Evolutionary conservation across 2,329 filamentous ascomycete genomes (phyloP).

Genomic region (Zymoseptoria brevis): DNA sequence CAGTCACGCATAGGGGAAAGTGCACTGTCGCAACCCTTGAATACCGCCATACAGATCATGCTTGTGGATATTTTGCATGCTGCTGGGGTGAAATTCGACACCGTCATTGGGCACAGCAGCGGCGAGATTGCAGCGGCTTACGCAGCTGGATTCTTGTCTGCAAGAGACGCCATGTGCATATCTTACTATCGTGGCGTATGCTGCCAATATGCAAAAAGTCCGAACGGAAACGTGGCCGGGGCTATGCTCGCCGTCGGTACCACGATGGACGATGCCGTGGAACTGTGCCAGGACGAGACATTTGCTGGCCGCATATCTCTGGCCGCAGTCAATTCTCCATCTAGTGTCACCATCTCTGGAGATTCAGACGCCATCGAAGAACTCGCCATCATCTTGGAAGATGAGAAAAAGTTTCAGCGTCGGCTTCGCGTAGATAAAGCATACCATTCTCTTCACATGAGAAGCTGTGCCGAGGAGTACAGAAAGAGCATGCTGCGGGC

Average conservation of each 20-base stretch:
- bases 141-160: constrained; percentile 19
- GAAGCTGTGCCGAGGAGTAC: constrained; percentile 4
- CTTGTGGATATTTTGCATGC: constrained; percentile 36
- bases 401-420: constrained; percentile 32
- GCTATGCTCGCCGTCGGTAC: constrained; percentile 13
- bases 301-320: constrained; percentile 8
- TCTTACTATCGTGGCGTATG: constrained; percentile 22
- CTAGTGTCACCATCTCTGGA: constrained; percentile 40
- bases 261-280: constrained; percentile 4
- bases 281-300: constrained; percentile 1
- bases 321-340: constrained; percentile 34
- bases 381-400: constrained; percentile 24
- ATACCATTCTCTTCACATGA: constrained; percentile 38
- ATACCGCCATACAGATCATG: constrained; percentile 48
- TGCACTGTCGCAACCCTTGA: constrained; percentile 44
- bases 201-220: constrained; percentile 4
- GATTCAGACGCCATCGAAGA: constrained; percentile 33
- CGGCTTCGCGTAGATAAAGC: constrained; percentile 37
- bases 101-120: constrained; percentile 26
- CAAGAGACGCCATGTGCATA: constrained; percentile 10
- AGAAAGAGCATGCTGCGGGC: neutral
- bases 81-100: constrained; percentile 14
- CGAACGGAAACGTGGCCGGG: constrained; percentile 1
- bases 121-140: constrained; percentile 31
- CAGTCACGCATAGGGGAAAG: constrained; percentile 14